Evolutionary conservation across 768 basidiomycete species (phyloP), one percentile per base, ranked within the genome.

Genomic region (Amanita rubescens): DNA sequence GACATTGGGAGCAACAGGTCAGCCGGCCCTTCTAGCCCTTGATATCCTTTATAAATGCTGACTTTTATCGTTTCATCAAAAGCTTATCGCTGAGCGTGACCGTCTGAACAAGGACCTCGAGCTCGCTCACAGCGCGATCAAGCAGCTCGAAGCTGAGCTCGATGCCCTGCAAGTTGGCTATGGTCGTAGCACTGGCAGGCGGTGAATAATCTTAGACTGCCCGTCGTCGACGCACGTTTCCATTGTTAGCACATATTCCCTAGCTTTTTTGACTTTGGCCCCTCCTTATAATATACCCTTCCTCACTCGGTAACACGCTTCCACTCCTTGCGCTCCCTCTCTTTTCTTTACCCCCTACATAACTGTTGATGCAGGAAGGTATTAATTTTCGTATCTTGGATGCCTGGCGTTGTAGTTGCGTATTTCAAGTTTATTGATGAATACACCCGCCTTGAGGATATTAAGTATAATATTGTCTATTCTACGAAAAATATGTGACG

Each of bases 1-100:
- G 96, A 68, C 94, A 97, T 62, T 99, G 96, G 96, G 96, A 98
- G 69, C 92, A 95, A 73, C 93, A 96, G 71, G 92, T 94, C 67
- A 63, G 88, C 78, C 34, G 54, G 15, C 51, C 38, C 43, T 15
- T 47, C 32, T 56, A 47, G 55, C 22, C 38, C 41, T 49, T 52
- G 5, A 38, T 14, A 5, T 37, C 53, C 34, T n/a, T 38, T 34
- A 55, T 56, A 37, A 56, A 58, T 51, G 6, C 38, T 50, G 9
- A 50, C 37, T 25, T 0, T 41, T 62, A 65, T 20, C 66, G 41
- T 35, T 50, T n/a, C 46, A 34, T 54, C 57, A 30, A 11, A 63
- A 96, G 92, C 90, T 99, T 65, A 97, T 99, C 60, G 92, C 94
- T 41, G 96, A 99, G 72, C 84, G 96, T 61, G 96, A 98, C 70